Evolutionary conservation across 2,329 filamentous ascomycete species (phyloP), one percentile per base, ranked within the genome.

Genomic region (Pseudocercospora ulei): DNA sequence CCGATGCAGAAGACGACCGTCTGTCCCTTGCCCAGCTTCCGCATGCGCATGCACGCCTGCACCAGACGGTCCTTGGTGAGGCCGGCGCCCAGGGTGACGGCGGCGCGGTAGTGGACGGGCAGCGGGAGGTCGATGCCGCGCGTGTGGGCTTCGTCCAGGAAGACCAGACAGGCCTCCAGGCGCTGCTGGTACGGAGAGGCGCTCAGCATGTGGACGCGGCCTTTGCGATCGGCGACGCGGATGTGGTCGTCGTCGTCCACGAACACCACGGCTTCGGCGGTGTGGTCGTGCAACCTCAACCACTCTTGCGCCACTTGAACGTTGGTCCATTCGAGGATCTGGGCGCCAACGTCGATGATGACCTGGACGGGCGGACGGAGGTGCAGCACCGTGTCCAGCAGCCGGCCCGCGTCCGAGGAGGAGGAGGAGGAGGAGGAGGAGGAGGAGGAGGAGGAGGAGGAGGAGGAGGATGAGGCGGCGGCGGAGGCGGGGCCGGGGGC

Each of bases 11-110:
- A 82, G 0, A 71, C 61, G 0, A 84, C 68, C 0, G 72, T 75
- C 47, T 86, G 80, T 0, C 77, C 78, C 2, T 72, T 61, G 0
- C 77, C 80, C 0, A 86, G 65, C 41, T 77, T 73, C 6, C 80
- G 59, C 71, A 85, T 76, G 13, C 80, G 59, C 75, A 80, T 82
- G 42, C 76, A 80, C 0, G 77, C 78, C 68, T 86, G 80, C 0
- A 78, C 72, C 0, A 84, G 55, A 8, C 69, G 63, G 42, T 87
- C 82, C 45, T 86, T 86, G 0, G 74, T 78, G 1, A 84, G 47
- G 3, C 65, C 63, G 0, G 75, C 66, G 0, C 80, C 80, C 0
- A 87, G 55, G 0, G 79, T 85, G 0, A 86, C 74, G 0, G 75
- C 75, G 0, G 79, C 82, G 0, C 73, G 64, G 46, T 76, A 78